phyloP scores from a whole-genome alignment of 176 grass and related monocot species.

The Eleusine indica region DNA sequence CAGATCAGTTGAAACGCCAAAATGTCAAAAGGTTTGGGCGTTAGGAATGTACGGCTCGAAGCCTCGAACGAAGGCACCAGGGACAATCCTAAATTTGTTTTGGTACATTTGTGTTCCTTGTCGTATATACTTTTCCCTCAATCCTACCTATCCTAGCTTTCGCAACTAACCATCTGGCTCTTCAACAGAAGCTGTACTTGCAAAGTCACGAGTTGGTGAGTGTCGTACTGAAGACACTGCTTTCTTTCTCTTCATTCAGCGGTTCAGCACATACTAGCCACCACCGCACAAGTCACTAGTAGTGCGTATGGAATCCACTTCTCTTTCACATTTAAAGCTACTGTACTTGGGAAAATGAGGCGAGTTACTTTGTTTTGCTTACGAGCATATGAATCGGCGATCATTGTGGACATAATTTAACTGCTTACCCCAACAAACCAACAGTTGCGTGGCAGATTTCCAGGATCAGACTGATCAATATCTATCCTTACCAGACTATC shows the following conservation, averaged over 20 bases:
- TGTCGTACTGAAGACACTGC: neutral
- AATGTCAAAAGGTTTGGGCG: neutral
- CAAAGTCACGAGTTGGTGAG: constrained; percentile 9
- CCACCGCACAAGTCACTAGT: neutral
- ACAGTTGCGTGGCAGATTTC: neutral
- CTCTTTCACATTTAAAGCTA: neutral
- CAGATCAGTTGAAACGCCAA: neutral
- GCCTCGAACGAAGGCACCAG: neutral
- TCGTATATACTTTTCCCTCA: neutral
- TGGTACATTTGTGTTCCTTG: neutral
- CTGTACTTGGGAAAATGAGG: neutral
- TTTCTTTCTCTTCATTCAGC: neutral
- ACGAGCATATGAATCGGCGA: neutral
- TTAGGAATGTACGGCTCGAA: constrained; percentile 1
- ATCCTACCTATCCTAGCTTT: neutral
- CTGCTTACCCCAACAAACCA: neutral
- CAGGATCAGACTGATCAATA: neutral
- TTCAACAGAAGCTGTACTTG: constrained; percentile 30
- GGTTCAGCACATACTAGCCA: neutral
- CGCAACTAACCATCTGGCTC: constrained; percentile 15
- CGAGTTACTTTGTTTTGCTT: neutral
- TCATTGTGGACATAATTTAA: neutral
- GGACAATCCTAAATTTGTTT: neutral
- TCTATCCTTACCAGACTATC: neutral
- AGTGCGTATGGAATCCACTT: neutral